Evolutionary conservation across 345 rosid species (phyloP).

Genomic region (Balakata baccata): DNA sequence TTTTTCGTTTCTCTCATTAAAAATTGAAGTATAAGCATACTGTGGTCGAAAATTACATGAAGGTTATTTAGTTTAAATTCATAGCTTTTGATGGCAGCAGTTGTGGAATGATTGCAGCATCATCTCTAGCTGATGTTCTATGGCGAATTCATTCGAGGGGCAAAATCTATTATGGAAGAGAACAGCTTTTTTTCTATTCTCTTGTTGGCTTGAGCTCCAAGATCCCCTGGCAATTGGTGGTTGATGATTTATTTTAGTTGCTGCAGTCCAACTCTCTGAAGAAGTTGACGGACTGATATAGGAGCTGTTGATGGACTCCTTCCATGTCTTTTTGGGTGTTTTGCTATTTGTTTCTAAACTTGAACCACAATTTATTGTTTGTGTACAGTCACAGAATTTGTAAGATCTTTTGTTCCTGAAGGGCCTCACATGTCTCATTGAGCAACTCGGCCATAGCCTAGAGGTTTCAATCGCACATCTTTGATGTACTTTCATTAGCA

Average conservation of each 20-base stretch:
- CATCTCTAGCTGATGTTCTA: neutral
- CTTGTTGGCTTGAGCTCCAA: neutral
- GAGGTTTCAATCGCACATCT: neutral
- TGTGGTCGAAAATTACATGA: neutral
- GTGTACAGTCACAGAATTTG: neutral
- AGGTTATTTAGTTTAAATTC: neutral
- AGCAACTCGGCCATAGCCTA: neutral
- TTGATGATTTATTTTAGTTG: neutral
- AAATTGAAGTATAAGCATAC: conserved; percentile 4
- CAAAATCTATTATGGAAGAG: neutral
- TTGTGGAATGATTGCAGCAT: neutral
- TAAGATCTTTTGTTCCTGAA: neutral
- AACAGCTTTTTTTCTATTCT: neutral
- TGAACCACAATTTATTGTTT: neutral
- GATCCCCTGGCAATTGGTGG: neutral
- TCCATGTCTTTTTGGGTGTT: neutral
- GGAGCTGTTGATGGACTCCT: neutral
- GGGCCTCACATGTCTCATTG: too few relatives aligned
- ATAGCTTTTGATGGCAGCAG: neutral
- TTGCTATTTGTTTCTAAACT: neutral
- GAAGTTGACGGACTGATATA: neutral
- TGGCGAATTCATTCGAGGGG: neutral
- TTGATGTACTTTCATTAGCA: neutral
- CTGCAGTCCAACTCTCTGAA: neutral
- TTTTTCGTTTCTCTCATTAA: neutral